phyloP scores from a whole-genome alignment of 129 eudicot species.

The sunflower (Helianthus annuus) region DNA sequence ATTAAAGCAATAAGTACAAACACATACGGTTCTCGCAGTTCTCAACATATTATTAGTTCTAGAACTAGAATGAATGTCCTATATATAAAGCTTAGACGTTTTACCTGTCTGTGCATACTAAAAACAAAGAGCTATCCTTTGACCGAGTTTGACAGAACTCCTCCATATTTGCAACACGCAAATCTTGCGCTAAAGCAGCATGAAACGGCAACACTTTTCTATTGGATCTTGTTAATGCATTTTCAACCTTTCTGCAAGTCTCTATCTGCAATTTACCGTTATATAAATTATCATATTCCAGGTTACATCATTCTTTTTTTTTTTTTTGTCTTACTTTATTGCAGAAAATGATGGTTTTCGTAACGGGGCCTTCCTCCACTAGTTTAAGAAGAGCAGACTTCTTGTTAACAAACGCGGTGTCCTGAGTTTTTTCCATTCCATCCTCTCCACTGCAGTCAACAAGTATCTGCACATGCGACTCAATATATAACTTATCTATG shows the following conservation, averaged over 20 bases:
- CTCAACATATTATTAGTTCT: too few species aligned
- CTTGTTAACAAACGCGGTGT: conserved; percentile 83
- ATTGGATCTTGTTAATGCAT: conserved; percentile 69
- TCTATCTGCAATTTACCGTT: conserved; percentile 62
- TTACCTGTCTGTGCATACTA: conserved; percentile 96
- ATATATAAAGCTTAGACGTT: background rate
- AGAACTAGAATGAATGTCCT: too few species aligned
- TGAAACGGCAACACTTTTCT: conserved; percentile 83
- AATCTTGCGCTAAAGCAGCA: conserved; percentile 87
- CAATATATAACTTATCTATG: background rate
- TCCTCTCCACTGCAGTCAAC: conserved; percentile 97
- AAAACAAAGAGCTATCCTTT: conserved; percentile 53
- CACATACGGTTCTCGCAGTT: too few species aligned
- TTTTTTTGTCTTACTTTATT: conserved; percentile 62
- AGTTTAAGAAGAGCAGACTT: conserved; percentile 79
- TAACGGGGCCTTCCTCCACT: conserved; percentile 62
- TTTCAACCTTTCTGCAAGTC: conserved; percentile 95
- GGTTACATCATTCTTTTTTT: background rate
- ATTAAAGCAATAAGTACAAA: too few species aligned
- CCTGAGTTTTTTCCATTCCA: conserved; percentile 71
- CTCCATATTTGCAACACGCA: conserved; percentile 75
- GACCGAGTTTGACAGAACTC: conserved; percentile 59
- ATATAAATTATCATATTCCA: background rate
- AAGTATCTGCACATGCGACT: conserved; percentile 55
- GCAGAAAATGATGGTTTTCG: conserved; percentile 84